phyloP scores from a whole-genome alignment of 495 filamentous ascomycete genomes.

The Podospora conica region DNA sequence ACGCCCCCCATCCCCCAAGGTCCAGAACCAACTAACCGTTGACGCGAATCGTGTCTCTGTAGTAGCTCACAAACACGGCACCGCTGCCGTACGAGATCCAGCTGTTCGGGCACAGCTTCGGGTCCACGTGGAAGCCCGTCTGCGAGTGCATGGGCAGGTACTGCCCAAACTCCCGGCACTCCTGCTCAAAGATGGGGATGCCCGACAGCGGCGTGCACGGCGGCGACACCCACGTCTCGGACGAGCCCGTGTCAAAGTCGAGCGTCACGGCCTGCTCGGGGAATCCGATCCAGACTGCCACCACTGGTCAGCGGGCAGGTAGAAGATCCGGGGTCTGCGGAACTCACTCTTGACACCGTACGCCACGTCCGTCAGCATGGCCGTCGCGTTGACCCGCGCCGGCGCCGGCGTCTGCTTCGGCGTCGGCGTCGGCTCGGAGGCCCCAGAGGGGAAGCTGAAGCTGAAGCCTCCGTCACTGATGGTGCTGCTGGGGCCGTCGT shows the following conservation, averaged over 20 bases:
- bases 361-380: conserved; percentile 16
- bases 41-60: conserved; percentile 15
- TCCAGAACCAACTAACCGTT: conserved; percentile 3
- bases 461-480: no score
- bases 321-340: no score
- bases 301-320: background rate
- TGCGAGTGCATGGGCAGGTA: conserved; percentile 35
- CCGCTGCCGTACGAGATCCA: conserved; percentile 31
- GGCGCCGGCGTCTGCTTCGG: background rate
- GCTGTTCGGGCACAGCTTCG: conserved; percentile 48
- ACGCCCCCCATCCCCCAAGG: background rate
- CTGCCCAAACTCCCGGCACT: conserved; percentile 13
- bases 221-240: conserved; percentile 67
- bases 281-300: conserved; percentile 55
- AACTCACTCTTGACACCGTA: conserved; percentile 15
- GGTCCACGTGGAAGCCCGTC: conserved; percentile 59
- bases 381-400: conserved; percentile 4
- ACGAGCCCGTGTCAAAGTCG: conserved; percentile 70
- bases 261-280: conserved; percentile 51
- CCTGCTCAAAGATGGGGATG: conserved; percentile 9
- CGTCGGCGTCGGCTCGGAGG: no score
- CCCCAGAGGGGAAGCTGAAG: no score
- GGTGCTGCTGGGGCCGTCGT: background rate
- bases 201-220: conserved; percentile 17
- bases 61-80: conserved; percentile 10